These are phyloP conservation scores for Hypoxylon sp. DNA, from an alignment of 2,329 filamentous ascomycete species.

Conservation along the genomic window DNA sequence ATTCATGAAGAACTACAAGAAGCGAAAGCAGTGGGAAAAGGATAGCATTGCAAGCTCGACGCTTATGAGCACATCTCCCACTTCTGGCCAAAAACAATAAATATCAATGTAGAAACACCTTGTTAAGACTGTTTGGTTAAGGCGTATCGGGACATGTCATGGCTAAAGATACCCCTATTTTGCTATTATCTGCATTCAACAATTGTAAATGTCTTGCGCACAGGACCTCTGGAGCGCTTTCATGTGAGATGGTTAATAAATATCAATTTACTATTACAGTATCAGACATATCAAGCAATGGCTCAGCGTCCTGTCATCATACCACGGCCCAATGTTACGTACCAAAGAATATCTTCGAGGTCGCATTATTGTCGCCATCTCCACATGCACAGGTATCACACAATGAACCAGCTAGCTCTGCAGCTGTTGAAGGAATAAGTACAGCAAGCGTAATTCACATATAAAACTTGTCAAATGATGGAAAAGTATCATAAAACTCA, in stretches of 20 bases:
- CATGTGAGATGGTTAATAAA: slow-evolving; percentile 10
- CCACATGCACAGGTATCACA: background rate
- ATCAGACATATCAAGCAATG: slow-evolving; percentile 2
- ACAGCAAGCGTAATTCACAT: background rate
- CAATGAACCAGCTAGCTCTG: background rate
- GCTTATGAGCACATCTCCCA: slow-evolving; percentile 41
- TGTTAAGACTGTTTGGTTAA: background rate
- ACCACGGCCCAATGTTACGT: background rate
- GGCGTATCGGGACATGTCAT: slow-evolving; percentile 17
- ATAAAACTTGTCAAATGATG: no score
- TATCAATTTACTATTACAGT: slow-evolving; percentile 7
- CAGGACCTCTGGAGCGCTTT: background rate
- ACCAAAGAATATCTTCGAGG: background rate
- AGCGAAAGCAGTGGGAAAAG: slow-evolving; percentile 16
- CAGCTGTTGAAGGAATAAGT: background rate
- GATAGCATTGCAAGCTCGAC: slow-evolving; percentile 41
- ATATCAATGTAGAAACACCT: background rate
- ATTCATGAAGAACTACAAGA: slow-evolving; percentile 16
- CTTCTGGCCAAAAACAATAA: slow-evolving; percentile 43
- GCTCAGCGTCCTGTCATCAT: background rate
- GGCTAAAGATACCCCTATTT: slow-evolving; percentile 29
- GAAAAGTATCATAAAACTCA: no score
- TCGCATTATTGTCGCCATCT: background rate
- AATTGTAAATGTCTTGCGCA: background rate
- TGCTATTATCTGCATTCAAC: slow-evolving; percentile 1